Base-by-base conservation (phyloP, 148 eudicot species). In the Fagopyrum tataricum region DNA sequence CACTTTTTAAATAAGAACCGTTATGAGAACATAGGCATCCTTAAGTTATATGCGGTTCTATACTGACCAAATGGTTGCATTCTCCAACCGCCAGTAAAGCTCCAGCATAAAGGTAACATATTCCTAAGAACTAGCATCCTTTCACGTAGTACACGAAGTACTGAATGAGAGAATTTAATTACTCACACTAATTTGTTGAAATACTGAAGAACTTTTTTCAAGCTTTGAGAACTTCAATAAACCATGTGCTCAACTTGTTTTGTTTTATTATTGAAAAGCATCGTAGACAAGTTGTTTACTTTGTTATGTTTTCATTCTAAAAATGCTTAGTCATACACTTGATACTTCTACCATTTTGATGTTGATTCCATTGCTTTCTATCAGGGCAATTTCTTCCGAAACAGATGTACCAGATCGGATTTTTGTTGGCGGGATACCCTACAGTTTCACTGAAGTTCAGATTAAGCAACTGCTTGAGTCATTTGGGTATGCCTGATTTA, bases 351-450 rank as follows among this genome's bases (percentile, higher is more conserved):
- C 52, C n/a, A 44, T 37, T 62, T 46, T n/a, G 18, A n/a, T 79
- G 14, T 48, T 81, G 73, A 73, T 58, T 67, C 18, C 39, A 62
- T 51, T 5, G 68, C 77, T 67, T 18, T 46, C 66, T 78, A 44
- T 46, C 78, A 91, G 96, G 46, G 85, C 85, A 72, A 72, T 82
- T 74, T 86, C 87, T 76, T 86, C 86, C 80, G 98, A 87, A 78
- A 77, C 85, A 58, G 98, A 93, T 70, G 96, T 89, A 53, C 94
- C 92, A 51, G 94, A 91, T 72, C 98, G 98, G 59, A 83, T 93
- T 6, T 93, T 93, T 82, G 89, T 93, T 73, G 98, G 98, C 66
- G 98, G 98, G 43, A 81, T 93, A 73, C 98, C 98, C 8, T 93
- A 93, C 81, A 87, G 87, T 73, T 87, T 93, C 76, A 84, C 90